Base-by-base conservation (phyloP, 2,329 filamentous ascomycete genomes). In the Diaporthe sp. region DNA sequence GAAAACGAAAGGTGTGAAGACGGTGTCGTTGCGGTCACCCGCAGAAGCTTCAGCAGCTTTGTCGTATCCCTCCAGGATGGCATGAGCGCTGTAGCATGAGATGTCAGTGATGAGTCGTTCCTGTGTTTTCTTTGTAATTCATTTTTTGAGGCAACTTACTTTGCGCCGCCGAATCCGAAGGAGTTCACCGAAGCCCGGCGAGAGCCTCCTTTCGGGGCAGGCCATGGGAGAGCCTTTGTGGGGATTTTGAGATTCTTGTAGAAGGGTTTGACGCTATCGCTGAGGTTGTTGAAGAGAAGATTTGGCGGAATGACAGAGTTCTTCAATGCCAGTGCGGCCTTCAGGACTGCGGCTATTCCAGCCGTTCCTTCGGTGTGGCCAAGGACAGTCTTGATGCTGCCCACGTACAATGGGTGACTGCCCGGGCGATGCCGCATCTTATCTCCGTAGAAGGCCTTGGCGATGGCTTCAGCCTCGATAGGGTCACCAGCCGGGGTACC, bases 281-380 rank as follows among this genome's bases (percentile, higher is more conserved):
- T 86, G 6, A 84, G 78, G 0, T 76, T 78, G 3, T 83, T 74
- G 58, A 86, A 81, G 10, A 82, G 81, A 1, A 84, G 78, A 44
- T 85, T 86, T 8, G 85, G 84, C 1, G 84, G 82, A 2, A 86
- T 75, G 0, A 72, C 75, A 1, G 77, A 80, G 20, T 85, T 80
- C 76, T 85, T 83, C 72, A 86, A 76, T 34, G 80, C 79, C 9
- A 83, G 15, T 2, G 42, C 15, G 17, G 42, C 42, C 15, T 44
- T 44, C 13, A 44, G 42, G 13, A 44, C 6, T 44, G 13, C 42
- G 6, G 42, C 42, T 15, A 44, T 6, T 6, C 42, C 42, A 44
- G 42, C 42, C 6, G 42, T 44, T 6, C 42, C 42, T 15, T 44
- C 42, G 42, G 42, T 44, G 15, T 44, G 42, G 15, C 42, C 42